Evolutionary conservation across 2,329 filamentous ascomycete species (phyloP), one percentile per base, ranked within the genome.

Genomic region (Trichoderma gracile): DNA sequence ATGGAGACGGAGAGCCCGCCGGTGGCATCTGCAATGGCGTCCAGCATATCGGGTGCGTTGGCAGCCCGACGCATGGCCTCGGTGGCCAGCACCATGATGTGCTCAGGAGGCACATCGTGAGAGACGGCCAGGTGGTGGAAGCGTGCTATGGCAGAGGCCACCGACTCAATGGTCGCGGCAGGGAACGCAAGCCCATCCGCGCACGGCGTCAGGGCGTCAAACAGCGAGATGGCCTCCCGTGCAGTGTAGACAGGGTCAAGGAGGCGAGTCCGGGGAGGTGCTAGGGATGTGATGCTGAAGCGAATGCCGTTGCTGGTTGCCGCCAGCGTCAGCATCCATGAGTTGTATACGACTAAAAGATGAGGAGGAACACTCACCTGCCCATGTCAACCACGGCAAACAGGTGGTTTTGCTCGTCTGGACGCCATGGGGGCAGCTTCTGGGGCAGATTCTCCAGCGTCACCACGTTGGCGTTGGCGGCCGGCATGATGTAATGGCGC

Each of bases 201-300:
- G 27, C 76, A 81, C 69, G 79, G 81, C 81, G 80, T 91, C 77
- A 88, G 78, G 0, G 92, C 92, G 73, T 97, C 92, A 77, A 95
- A 96, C 12, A 97, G 84, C 2, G 93, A 97, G 65, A 97, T 95
- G 23, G 83, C 85, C 10, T 87, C 89, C 6, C 93, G 88, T 70
- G 92, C 87, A 70, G 90, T 86, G 77, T 92, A 96, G 63, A 97
- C 71, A 27, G 90, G 93, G 19, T 84, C 87, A 47, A 97, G 82
- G 25, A 93, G 86, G 25, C 93, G 89, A 25, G 90, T 83, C 45
- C 81, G 85, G 4, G 87, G 85, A 23, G 89, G 88, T 4, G 87
- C 84, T n/a, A 96, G 82, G 69, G 92, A 88, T 9, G 92, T 91
- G 71, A 97, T 92, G 50, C 92, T 94, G 81, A 96, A 96, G 63